A percentile compares a stretch with the other conserved stretches of the same genome.
Conservation (phyloP, 2,329 filamentous ascomycete species). For the Simplicillium sp. region DNA sequence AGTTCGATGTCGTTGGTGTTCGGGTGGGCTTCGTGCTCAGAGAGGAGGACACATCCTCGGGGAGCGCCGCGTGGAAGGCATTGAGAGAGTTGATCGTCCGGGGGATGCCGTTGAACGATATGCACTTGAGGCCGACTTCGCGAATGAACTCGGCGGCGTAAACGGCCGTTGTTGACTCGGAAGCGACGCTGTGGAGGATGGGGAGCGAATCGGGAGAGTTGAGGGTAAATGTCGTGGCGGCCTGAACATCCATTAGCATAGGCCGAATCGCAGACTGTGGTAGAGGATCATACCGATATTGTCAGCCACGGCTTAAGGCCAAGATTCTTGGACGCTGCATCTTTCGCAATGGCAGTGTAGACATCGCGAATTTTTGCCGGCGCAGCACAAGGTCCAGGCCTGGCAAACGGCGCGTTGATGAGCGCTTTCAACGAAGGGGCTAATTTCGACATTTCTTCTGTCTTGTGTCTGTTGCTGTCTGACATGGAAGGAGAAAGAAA, state of each 20-base stretch:
- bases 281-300: slow-evolving; percentile 41
- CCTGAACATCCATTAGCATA: slow-evolving; percentile 31
- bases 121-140: slow-evolving; percentile 67
- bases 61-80: slow-evolving; percentile 57
- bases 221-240: slow-evolving; percentile 75
- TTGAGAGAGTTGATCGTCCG: slow-evolving; percentile 76
- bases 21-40: slow-evolving; percentile 52
- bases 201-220: slow-evolving; percentile 72
- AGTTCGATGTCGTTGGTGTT: slow-evolving; percentile 36
- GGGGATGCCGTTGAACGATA: slow-evolving; percentile 74
- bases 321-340: slow-evolving; percentile 53
- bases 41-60: slow-evolving; percentile 38
- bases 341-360: slow-evolving; percentile 53
- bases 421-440: slow-evolving; percentile 62
- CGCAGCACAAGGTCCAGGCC: slow-evolving; percentile 55
- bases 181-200: slow-evolving; percentile 46
- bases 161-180: slow-evolving; percentile 21
- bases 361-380: slow-evolving; percentile 53
- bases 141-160: slow-evolving; percentile 62
- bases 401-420: slow-evolving; percentile 60
- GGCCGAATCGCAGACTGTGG: background rate
- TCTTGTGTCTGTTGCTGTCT: slow-evolving; percentile 10
- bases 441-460: slow-evolving; percentile 57
- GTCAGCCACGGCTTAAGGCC: slow-evolving; percentile 57
- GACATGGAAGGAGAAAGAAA: background rate